Base-by-base conservation (phyloP, 768 basidiomycete genomes). In the Amanita phalloides region DNA sequence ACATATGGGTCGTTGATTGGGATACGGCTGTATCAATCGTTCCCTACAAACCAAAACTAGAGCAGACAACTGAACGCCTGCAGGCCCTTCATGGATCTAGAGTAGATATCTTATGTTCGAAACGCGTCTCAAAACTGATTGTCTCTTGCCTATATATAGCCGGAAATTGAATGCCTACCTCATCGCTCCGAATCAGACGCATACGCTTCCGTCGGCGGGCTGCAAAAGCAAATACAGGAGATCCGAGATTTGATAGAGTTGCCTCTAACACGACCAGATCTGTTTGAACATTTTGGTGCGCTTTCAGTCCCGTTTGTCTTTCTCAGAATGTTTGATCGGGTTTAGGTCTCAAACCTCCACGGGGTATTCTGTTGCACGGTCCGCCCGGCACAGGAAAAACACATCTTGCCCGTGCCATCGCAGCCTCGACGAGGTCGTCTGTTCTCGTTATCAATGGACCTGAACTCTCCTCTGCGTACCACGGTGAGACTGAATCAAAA, bases 381-480 rank as follows among this genome's bases (percentile, higher is more conserved):
- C 94, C 93, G 9, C 92, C 96, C 2, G 96, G 96, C 35, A 98
- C 96, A 7, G 96, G 96, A 13, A 99, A 99, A 69, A 99, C 96
- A 0, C 92, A 96, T 61, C 73, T 99, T 2, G 95, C 96, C 9
- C 84, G 92, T 55, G 90, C 93, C 11, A 93, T 99, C 53, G 93
- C 95, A 3, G 77, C 83, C 0, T 90, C 93, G 4, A 89, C 88
- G 1, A 78, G 77, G 28, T 88, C 92, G 6, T 82, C 84, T 25
- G 88, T 96, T n/a, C 77, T 99, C 56, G 81, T 91, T 47, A 84
- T 98, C 64, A 95, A 95, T 59, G 96, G 96, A 0, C 93, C 96
- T 10, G 93, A 97, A 62, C 77, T 98, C 20, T 90, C 89, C 1
- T 92, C 90, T 17, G 91, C 93, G 1, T 98, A 91, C 61, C 96